These are phyloP conservation scores for Debaryomyces prosopidis DNA, from an alignment of 805 yeast species.

Conservation along the genomic window DNA sequence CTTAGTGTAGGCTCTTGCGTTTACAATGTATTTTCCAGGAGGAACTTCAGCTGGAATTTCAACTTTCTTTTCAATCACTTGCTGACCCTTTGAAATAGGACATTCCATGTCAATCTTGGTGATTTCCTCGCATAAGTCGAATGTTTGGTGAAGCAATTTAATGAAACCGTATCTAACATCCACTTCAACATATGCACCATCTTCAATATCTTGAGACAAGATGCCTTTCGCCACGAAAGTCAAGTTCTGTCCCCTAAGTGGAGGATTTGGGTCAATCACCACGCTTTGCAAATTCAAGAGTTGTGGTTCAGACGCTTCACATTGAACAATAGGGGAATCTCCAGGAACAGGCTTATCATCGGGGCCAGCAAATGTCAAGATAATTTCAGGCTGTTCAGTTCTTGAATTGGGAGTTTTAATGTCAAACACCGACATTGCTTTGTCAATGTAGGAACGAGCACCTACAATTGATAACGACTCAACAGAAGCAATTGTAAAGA, in stretches of 20 bases:
- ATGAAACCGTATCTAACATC: conserved; percentile 93
- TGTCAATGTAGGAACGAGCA: conserved; percentile 12
- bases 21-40: conserved; percentile 86
- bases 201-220: conserved; percentile 54
- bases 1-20: conserved; percentile 86
- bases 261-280: conserved; percentile 80
- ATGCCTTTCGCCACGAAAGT: conserved; percentile 76
- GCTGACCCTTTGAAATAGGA: conserved; percentile 73
- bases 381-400: conserved; percentile 4
- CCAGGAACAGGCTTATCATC: conserved; percentile 81
- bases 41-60: conserved; percentile 92
- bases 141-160: conserved; percentile 82
- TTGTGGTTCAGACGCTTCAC: conserved; percentile 69
- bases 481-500: conserved; percentile 12
- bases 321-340: conserved; percentile 76
- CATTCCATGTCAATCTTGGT: conserved; percentile 82
- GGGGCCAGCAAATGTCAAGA: conserved; percentile 29
- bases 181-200: conserved; percentile 93
- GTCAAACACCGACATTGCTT: conserved; percentile 14
- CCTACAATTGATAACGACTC: conserved; percentile 21
- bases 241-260: conserved; percentile 78
- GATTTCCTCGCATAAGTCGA: conserved; percentile 87
- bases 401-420: neutral
- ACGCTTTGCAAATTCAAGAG: conserved; percentile 61
- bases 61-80: conserved; percentile 66